A percentile compares a stretch with the other conserved stretches of the same genome.
Conservation (phyloP, 352 stramenopile genomes). For the Globisporangium heterothallicum region DNA sequence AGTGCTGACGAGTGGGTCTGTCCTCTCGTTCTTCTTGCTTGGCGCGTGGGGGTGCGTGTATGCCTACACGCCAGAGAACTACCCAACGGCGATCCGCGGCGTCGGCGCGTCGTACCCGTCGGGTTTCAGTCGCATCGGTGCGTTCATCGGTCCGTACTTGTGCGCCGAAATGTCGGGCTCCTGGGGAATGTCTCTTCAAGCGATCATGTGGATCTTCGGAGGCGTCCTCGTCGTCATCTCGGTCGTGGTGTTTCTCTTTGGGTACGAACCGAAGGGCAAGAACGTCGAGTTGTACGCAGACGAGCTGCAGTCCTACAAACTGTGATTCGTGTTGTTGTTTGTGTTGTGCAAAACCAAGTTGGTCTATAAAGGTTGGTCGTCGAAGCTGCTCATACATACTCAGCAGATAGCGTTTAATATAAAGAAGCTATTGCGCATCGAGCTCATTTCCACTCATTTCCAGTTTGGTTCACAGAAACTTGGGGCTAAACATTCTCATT, state of each 20-base stretch:
- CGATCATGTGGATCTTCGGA: slow-evolving; percentile 64
- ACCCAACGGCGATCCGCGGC: slow-evolving; percentile 56
- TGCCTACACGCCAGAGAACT: slow-evolving; percentile 74
- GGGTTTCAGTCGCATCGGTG: slow-evolving; percentile 56
- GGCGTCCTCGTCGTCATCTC: slow-evolving; percentile 47
- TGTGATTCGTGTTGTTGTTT: too few species aligned
- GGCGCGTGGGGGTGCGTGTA: slow-evolving; percentile 61
- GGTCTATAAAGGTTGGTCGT: too few species aligned
- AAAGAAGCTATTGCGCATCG: too few species aligned
- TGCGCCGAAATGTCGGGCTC: slow-evolving; percentile 45
- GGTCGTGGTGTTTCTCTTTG: slow-evolving; percentile 42
- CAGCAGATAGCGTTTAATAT: too few species aligned
- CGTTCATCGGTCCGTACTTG: slow-evolving; percentile 56
- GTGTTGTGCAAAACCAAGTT: too few species aligned
- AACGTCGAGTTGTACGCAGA: slow-evolving; percentile 49
- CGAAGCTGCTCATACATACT: too few species aligned
- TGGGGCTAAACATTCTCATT: too few species aligned
- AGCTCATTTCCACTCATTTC: too few species aligned
- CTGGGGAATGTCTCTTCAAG: slow-evolving; percentile 48
- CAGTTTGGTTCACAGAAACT: too few species aligned
- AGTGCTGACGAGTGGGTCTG: slow-evolving; percentile 37
- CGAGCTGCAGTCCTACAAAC: background rate
- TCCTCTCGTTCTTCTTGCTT: slow-evolving; percentile 62
- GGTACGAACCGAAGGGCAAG: slow-evolving; percentile 56
- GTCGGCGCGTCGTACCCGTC: slow-evolving; percentile 55